phyloP scores from a whole-genome alignment of 1,284 basidiomycete species.

The Ceratobasidium sp. region DNA sequence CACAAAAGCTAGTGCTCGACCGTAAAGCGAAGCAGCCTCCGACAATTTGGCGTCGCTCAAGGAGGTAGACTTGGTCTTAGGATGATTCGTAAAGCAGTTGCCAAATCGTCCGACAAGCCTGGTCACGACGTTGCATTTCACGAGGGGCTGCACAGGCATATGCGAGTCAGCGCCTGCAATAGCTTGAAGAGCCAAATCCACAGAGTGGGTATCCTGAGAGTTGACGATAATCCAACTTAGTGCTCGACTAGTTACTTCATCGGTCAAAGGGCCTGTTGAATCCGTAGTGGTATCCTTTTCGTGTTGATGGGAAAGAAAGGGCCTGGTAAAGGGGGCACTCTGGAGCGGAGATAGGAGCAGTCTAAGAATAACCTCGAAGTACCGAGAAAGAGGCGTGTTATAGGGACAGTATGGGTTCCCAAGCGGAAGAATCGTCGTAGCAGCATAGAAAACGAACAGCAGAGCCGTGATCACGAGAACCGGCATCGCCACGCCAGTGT shows the following conservation, averaged over 20 bases:
- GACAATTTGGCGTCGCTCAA: not conserved
- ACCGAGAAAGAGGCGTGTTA: conserved; percentile 3
- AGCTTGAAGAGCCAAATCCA: conserved; percentile 19
- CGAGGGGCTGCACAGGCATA: conserved; percentile 3
- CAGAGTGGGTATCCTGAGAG: conserved; percentile 5
- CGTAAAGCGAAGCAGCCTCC: conserved; percentile 19
- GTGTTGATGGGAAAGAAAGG: not conserved
- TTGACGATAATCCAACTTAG: conserved; percentile 9
- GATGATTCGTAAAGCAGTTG: not conserved
- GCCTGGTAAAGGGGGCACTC: not conserved
- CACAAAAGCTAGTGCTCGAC: not conserved
- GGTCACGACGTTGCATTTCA: not conserved
- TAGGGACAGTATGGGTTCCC: conserved; percentile 15
- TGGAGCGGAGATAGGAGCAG: not conserved
- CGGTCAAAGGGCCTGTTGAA: not conserved
- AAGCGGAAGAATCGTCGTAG: conserved; percentile 13
- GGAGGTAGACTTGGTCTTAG: not conserved
- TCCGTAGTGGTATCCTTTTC: not conserved
- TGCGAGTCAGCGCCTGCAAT: conserved; percentile 1
- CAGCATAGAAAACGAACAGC: conserved; percentile 9
- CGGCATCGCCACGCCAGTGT: not conserved
- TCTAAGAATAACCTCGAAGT: not conserved
- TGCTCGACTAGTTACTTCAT: conserved; percentile 9
- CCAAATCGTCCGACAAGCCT: not conserved
- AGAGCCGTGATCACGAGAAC: conserved; percentile 7